Evolutionary conservation across 768 basidiomycete genomes (phyloP).

Genomic region (Leccinum fibrillosum): DNA sequence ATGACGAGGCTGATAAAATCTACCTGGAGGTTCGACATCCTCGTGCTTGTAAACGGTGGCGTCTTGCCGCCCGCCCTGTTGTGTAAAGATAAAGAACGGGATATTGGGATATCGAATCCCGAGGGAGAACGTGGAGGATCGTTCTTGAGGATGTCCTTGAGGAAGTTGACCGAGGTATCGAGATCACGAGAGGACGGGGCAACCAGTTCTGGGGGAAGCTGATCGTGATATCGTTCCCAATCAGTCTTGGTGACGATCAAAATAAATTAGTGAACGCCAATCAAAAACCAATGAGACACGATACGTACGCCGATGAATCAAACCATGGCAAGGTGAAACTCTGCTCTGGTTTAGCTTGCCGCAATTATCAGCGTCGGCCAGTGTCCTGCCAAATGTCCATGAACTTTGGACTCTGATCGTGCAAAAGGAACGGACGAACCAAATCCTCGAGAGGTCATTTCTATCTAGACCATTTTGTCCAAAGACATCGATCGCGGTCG

Average conservation of each 20-base stretch:
- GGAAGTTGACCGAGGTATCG: conserved; percentile 81
- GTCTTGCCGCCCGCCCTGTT: conserved; percentile 55
- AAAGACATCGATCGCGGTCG: conserved; percentile 87
- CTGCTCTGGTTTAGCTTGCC: conserved; percentile 91
- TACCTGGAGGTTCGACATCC: conserved; percentile 53
- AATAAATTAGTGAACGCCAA: neutral
- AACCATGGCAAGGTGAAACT: conserved; percentile 98
- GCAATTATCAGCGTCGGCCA: conserved; percentile 90
- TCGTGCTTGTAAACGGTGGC: conserved; percentile 91
- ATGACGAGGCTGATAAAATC: conserved; percentile 81
- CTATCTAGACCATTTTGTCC: conserved; percentile 86
- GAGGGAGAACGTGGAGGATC: conserved; percentile 73
- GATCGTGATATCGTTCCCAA: conserved; percentile 89
- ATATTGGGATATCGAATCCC: conserved; percentile 49
- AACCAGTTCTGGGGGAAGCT: conserved; percentile 82
- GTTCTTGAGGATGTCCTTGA: conserved; percentile 82
- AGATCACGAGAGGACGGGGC: conserved; percentile 91
- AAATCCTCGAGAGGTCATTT: conserved; percentile 90
- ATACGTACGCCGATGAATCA: conserved; percentile 90
- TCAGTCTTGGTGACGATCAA: conserved; percentile 61
- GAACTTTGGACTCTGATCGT: neutral
- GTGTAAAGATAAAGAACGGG: conserved; percentile 28
- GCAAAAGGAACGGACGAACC: conserved; percentile 49
- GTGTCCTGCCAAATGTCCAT: conserved; percentile 52
- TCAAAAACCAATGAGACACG: neutral